These are phyloP conservation scores for Syncephalis plumigaleata DNA, from an alignment of 371 early-diverging fungal genomes.

Conservation along the genomic window DNA sequence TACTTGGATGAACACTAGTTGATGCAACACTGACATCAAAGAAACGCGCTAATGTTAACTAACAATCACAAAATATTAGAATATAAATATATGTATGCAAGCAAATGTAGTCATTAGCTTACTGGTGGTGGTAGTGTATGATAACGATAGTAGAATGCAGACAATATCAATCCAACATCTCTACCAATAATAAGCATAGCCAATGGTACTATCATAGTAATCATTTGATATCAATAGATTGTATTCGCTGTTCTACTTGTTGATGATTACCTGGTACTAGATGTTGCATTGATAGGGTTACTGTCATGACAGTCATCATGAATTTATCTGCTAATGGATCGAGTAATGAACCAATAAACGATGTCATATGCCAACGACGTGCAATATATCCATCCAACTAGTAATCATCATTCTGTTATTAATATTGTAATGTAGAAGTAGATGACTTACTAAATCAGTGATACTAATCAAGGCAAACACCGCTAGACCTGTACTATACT, in stretches of 20 bases:
- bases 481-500: conserved; percentile 45
- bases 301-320: conserved; percentile 78
- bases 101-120: conserved; percentile 7
- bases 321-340: conserved; percentile 96
- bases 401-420: too few species aligned
- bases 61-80: neutral
- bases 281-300: conserved; percentile 53
- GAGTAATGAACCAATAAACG: conserved; percentile 74
- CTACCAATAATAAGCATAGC: conserved; percentile 75
- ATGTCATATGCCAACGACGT: conserved; percentile 66
- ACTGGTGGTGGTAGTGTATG: conserved; percentile 77
- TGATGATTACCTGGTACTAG: conserved; percentile 55
- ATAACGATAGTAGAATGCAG: conserved; percentile 74
- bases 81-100: neutral
- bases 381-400: conserved; percentile 91
- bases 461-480: conserved; percentile 63
- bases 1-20: conserved; percentile 76
- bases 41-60: conserved; percentile 72
- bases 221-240: neutral
- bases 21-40: conserved; percentile 83
- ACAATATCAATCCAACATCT: conserved; percentile 59
- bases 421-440: too few species aligned
- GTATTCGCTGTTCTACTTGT: too few species aligned
- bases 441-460: conserved; percentile 59
- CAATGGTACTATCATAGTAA: conserved; percentile 30